These are phyloP conservation scores for Aureobasidium sp. DNA, from an alignment of 2,329 filamentous ascomycete genomes.

Conservation along the genomic window DNA sequence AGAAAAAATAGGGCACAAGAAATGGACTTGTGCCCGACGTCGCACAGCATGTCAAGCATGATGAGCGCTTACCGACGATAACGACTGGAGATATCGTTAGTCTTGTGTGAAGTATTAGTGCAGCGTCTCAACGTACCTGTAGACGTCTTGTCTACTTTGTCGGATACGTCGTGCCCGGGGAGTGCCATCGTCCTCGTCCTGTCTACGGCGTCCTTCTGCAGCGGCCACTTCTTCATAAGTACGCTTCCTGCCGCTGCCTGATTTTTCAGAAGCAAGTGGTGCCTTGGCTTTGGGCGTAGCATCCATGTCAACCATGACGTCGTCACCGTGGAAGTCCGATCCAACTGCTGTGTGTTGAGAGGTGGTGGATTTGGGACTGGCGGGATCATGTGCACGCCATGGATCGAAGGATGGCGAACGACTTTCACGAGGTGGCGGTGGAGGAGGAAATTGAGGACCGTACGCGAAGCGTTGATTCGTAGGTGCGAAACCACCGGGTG, in stretches of 20 bases:
- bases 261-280: background rate
- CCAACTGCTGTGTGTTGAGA: slow-evolving; percentile 20
- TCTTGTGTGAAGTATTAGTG: background rate
- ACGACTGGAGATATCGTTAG: slow-evolving; percentile 12
- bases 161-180: slow-evolving; percentile 8
- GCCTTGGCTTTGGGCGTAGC: slow-evolving; percentile 17
- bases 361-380: slow-evolving; percentile 16
- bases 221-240: slow-evolving; percentile 18
- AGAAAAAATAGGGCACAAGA: background rate
- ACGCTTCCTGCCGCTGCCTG: slow-evolving; percentile 19
- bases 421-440: slow-evolving; percentile 16
- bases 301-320: slow-evolving; percentile 14
- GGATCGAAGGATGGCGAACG: slow-evolving; percentile 18
- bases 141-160: slow-evolving; percentile 16
- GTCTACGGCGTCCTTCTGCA: slow-evolving; percentile 14
- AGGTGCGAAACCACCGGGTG: background rate
- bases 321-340: slow-evolving; percentile 20
- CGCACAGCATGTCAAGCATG: background rate
- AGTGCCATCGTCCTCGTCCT: slow-evolving; percentile 17
- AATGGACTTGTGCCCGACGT: background rate
- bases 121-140: slow-evolving; percentile 15
- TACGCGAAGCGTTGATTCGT: slow-evolving; percentile 1
- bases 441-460: slow-evolving; percentile 17
- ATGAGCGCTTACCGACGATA: slow-evolving; percentile 12
- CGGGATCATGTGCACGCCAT: slow-evolving; percentile 14